phyloP scores from a whole-genome alignment of 2,329 filamentous ascomycete species.

The Leptosphaerulina australis region DNA sequence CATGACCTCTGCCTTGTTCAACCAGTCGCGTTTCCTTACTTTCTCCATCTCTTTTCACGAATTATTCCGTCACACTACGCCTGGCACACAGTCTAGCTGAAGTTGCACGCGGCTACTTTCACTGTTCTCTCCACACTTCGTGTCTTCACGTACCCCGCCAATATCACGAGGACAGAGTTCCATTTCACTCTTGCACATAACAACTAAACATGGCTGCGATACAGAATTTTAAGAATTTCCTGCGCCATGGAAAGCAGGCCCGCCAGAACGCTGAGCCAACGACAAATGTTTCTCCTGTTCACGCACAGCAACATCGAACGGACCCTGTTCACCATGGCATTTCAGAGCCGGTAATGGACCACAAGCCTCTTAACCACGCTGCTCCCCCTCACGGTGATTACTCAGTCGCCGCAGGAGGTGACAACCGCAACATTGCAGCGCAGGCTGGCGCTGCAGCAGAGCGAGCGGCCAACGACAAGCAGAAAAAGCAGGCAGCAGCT shows the following conservation, averaged over 20 bases:
- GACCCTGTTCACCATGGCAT: conserved; percentile 62
- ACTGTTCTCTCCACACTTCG: conserved; percentile 17
- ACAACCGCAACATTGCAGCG: conserved; percentile 68
- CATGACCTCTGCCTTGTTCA: conserved; percentile 30
- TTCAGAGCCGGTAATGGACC: conserved; percentile 63
- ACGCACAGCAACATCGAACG: conserved; percentile 63
- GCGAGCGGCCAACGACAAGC: conserved; percentile 66
- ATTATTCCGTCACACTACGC: conserved; percentile 22
- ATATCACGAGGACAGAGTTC: conserved; percentile 22
- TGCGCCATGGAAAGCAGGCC: conserved; percentile 96
- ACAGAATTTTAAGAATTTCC: conserved; percentile 97
- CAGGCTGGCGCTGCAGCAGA: conserved; percentile 71
- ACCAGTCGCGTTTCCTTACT: conserved; percentile 23
- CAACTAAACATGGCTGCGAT: conserved; percentile 68
- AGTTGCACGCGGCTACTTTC: conserved; percentile 24
- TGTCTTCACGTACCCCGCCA: conserved; percentile 28
- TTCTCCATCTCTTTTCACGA: conserved; percentile 21
- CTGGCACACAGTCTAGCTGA: conserved; percentile 20
- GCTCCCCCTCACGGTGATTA: conserved; percentile 61
- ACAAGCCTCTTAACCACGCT: conserved; percentile 60
- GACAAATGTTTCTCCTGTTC: conserved; percentile 67
- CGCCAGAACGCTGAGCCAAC: conserved; percentile 70
- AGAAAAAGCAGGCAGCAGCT: conserved; percentile 60
- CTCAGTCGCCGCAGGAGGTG: conserved; percentile 66
- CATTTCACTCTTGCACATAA: conserved; percentile 14